A percentile compares a stretch with the other conserved stretches of the same genome.
These are phyloP conservation scores for Pezicula rhizophila DNA, from an alignment of 2,329 filamentous ascomycete genomes.

Conservation along the genomic window DNA sequence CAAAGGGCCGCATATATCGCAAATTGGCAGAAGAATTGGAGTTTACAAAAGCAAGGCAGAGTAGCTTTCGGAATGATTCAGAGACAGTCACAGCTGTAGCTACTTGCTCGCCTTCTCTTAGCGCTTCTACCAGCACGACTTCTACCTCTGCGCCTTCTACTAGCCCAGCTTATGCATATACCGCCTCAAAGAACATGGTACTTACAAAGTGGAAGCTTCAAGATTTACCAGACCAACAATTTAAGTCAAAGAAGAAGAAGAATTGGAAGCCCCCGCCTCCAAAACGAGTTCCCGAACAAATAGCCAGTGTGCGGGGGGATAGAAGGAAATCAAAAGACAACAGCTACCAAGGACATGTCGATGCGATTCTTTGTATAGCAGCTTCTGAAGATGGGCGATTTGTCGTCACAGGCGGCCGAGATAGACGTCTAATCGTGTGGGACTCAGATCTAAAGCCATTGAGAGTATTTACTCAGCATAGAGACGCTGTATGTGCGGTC, in stretches of 20 bases:
- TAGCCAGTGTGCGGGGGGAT: constrained; percentile 58
- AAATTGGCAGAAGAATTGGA: constrained; percentile 69
- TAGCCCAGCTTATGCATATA: constrained; percentile 61
- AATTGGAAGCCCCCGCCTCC: constrained; percentile 52
- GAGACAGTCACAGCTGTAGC: constrained; percentile 75
- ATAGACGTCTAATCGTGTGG: constrained; percentile 83
- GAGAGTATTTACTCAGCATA: constrained; percentile 84
- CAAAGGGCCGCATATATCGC: constrained; percentile 83
- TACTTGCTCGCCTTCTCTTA: constrained; percentile 53
- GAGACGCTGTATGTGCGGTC: constrained; percentile 78
- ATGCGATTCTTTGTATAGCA: constrained; percentile 74
- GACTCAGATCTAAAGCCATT: constrained; percentile 75
- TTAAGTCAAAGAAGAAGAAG: constrained; percentile 47
- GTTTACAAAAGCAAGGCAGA: constrained; percentile 60
- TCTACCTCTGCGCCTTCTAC: too few relatives aligned
- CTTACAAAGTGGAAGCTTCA: constrained; percentile 88
- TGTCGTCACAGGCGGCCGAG: constrained; percentile 82
- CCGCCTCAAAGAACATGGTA: constrained; percentile 76
- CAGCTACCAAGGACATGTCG: constrained; percentile 70
- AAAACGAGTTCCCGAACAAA: constrained; percentile 55
- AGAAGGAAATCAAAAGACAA: constrained; percentile 54
- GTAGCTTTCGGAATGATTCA: constrained; percentile 73
- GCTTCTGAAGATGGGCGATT: constrained; percentile 86
- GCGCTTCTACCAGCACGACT: too few relatives aligned
- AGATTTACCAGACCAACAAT: constrained; percentile 54